These are phyloP conservation scores for Artemisia argyi DNA, from an alignment of 129 eudicot genomes.

Conservation along the genomic window DNA sequence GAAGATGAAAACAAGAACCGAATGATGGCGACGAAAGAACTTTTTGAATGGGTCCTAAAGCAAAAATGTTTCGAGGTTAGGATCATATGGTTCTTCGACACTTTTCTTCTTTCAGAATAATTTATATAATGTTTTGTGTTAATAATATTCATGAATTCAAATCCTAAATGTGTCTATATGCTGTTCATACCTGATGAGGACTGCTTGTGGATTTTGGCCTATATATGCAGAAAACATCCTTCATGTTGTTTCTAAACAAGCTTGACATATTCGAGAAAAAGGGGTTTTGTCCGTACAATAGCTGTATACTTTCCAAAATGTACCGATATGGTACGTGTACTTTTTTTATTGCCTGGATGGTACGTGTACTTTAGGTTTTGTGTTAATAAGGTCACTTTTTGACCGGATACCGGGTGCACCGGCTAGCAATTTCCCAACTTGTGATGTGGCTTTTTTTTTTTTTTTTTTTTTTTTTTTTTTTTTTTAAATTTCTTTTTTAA, in stretches of 20 bases:
- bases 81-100: neutral
- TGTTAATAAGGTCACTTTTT: too few species aligned
- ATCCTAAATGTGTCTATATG: neutral
- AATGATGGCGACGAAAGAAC: conserved; percentile 88
- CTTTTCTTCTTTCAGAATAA: too few species aligned
- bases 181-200: conserved; percentile 1
- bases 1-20: conserved; percentile 91
- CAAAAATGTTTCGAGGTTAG: conserved; percentile 89
- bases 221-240: conserved; percentile 97
- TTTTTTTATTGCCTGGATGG: too few species aligned
- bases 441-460: too few species aligned
- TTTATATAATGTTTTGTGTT: neutral
- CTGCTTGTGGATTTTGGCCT: conserved; percentile 19
- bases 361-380: too few species aligned
- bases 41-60: conserved; percentile 93
- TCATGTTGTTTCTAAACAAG: conserved; percentile 86
- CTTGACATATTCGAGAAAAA: conserved; percentile 95
- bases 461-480: too few species aligned
- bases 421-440: too few species aligned
- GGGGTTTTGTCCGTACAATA: too few species aligned
- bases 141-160: conserved; percentile 4
- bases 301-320: too few species aligned
- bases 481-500: too few species aligned
- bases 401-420: too few species aligned
- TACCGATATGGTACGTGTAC: too few species aligned